phyloP scores from a whole-genome alignment of 2,329 filamentous ascomycete species.

The Beauveria bassiana region DNA sequence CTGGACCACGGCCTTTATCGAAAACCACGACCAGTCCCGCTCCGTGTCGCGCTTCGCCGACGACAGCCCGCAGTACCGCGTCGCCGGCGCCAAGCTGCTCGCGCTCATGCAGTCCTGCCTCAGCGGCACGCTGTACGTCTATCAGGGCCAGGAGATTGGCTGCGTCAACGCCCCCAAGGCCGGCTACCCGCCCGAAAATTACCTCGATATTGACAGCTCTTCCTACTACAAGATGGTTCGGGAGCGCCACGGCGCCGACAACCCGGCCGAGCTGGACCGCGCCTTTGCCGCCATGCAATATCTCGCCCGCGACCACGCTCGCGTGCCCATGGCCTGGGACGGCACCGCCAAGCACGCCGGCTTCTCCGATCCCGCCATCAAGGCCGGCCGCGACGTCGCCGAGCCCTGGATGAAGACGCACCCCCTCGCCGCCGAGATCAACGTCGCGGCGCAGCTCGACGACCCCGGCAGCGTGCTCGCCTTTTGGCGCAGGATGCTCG shows the following conservation, averaged over 20 bases:
- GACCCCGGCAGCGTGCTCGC: conserved; percentile 28
- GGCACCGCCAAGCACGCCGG: conserved; percentile 23
- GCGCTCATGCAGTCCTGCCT: conserved; percentile 44
- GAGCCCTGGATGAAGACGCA: conserved; percentile 29
- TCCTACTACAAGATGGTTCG: conserved; percentile 27
- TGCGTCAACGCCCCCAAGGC: conserved; percentile 51
- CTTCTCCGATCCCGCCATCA: conserved; percentile 30
- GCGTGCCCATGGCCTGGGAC: conserved; percentile 62
- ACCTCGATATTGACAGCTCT: conserved; percentile 41
- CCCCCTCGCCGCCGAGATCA: conserved; percentile 33
- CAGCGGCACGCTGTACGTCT: conserved; percentile 56
- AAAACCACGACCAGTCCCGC: conserved; percentile 58
- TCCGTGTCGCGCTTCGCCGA: conserved; percentile 48
- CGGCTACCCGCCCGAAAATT: conserved; percentile 52
- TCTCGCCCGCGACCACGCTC: conserved; percentile 50
- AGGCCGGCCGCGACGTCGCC: conserved; percentile 18
- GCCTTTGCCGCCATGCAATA: conserved; percentile 24
- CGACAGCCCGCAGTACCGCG: conserved; percentile 39
- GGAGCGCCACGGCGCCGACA: conserved; percentile 20
- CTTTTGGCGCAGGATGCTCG: conserved; percentile 25
- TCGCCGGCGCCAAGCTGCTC: conserved; percentile 49
- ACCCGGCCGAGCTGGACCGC: conserved; percentile 28
- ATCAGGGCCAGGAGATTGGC: conserved; percentile 61
- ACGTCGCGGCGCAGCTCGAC: conserved; percentile 46
- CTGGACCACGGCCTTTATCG: conserved; percentile 58